Conservation (phyloP, 2,329 filamentous ascomycete genomes). For the Lasiodiplodia sp. region DNA sequence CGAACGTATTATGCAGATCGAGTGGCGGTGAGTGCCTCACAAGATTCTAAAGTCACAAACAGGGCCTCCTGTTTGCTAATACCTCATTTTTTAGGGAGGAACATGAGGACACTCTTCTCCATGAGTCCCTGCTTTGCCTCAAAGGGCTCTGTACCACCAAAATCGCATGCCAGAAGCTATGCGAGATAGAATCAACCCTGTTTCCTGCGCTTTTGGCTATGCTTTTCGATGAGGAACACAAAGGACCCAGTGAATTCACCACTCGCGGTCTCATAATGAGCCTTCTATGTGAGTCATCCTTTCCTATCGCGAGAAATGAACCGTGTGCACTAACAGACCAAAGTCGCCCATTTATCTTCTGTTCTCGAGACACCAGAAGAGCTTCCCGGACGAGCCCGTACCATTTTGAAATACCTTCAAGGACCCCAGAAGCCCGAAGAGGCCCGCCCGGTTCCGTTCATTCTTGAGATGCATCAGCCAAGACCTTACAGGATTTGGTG, state of each 20-base stretch:
- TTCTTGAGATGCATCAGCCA: constrained; percentile 85
- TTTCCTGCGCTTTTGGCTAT: constrained; percentile 87
- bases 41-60: background rate
- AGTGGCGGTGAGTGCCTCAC: constrained; percentile 75
- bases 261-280: constrained; percentile 90
- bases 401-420: constrained; percentile 79
- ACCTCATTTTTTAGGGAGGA: constrained; percentile 71
- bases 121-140: constrained; percentile 89
- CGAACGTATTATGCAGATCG: constrained; percentile 91
- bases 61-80: constrained; percentile 39
- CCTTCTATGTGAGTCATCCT: constrained; percentile 67
- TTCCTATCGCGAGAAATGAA: background rate
- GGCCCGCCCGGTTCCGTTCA: constrained; percentile 80
- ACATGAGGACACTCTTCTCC: constrained; percentile 90
- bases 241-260: constrained; percentile 95
- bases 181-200: constrained; percentile 78
- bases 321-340: background rate
- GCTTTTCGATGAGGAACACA: constrained; percentile 97
- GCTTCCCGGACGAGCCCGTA: constrained; percentile 71
- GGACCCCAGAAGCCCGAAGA: constrained; percentile 78
- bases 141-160: constrained; percentile 95
- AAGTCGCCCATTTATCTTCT: constrained; percentile 80
- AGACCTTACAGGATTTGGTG: constrained; percentile 93
- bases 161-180: constrained; percentile 80
- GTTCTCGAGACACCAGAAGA: constrained; percentile 54